Percentiles rank a stretch among this genome's conserved stretches.
These are phyloP conservation scores for Monosporozyma unispora DNA, from an alignment of 805 yeast genomes.

Conservation along the genomic window DNA sequence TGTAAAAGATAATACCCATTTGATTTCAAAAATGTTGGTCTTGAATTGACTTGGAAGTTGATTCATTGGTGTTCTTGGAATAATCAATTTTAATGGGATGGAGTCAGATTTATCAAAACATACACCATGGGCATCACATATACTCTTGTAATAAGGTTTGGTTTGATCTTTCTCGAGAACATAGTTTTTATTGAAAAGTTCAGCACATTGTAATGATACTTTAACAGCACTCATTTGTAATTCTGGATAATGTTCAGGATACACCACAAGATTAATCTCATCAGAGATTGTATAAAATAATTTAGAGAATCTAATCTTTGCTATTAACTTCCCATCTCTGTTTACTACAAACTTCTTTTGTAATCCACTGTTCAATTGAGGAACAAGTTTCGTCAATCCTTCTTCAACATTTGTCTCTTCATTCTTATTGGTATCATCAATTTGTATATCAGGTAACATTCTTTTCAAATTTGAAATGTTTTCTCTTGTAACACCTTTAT, in stretches of 20 bases:
- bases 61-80: constrained; percentile 30
- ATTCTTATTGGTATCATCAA: not conserved
- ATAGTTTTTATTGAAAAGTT: constrained; percentile 29
- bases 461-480: constrained; percentile 14
- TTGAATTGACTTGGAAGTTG: constrained; percentile 34
- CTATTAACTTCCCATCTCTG: constrained; percentile 34
- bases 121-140: constrained; percentile 28
- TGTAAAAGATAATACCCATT: constrained; percentile 32
- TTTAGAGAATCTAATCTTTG: constrained; percentile 33
- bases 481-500: constrained; percentile 6
- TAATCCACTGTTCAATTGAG: constrained; percentile 18
- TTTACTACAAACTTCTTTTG: constrained; percentile 35
- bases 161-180: constrained; percentile 10
- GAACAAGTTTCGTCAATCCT: constrained; percentile 7
- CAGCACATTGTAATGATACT: constrained; percentile 30
- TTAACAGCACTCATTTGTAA: constrained; percentile 34
- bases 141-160: constrained; percentile 14
- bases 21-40: constrained; percentile 32
- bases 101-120: constrained; percentile 23
- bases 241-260: constrained; percentile 23
- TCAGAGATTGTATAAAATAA: constrained; percentile 39
- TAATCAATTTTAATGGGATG: constrained; percentile 23
- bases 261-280: constrained; percentile 33
- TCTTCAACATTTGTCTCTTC: not conserved
- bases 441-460: not conserved